Evolutionary conservation across 2,329 filamentous ascomycete species (phyloP).

Genomic region (Colletotrichum agaves): DNA sequence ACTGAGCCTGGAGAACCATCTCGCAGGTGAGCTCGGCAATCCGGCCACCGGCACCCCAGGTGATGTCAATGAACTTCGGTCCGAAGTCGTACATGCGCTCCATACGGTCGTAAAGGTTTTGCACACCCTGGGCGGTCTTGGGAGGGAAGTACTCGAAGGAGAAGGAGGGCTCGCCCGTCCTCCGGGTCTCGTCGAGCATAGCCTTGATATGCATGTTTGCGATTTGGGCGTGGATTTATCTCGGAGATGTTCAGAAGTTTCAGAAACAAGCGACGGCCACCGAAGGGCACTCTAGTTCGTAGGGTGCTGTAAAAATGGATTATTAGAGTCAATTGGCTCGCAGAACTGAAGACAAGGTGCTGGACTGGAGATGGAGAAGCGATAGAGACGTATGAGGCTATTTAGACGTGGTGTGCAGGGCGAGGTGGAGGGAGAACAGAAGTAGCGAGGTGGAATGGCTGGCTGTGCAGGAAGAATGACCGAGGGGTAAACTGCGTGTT

Average conservation of each 20-base stretch:
- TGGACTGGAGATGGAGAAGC: neutral
- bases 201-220: conserved; percentile 90
- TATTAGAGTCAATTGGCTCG: conserved; percentile 28
- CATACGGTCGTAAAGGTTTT: conserved; percentile 99
- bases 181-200: conserved; percentile 86
- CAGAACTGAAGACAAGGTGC: neutral
- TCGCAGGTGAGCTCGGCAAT: conserved; percentile 94
- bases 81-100: conserved; percentile 97
- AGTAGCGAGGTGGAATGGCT: conserved; percentile 1
- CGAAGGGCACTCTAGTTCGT: conserved; percentile 22
- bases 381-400: neutral
- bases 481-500: conserved; percentile 30
- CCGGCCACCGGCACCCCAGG: conserved; percentile 95
- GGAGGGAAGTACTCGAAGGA: conserved; percentile 99
- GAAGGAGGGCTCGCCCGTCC: conserved; percentile 85
- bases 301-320: conserved; percentile 4
- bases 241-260: conserved; percentile 6
- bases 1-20: conserved; percentile 96
- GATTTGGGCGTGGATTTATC: neutral
- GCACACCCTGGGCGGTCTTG: conserved; percentile 96
- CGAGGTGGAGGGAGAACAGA: neutral
- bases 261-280: conserved; percentile 8
- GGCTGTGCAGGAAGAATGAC: conserved; percentile 19
- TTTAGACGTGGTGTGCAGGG: conserved; percentile 20
- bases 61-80: conserved; percentile 97